These are phyloP conservation scores for Zygotorulaspora florentina DNA, from an alignment of 805 yeast species.

Conservation along the genomic window DNA sequence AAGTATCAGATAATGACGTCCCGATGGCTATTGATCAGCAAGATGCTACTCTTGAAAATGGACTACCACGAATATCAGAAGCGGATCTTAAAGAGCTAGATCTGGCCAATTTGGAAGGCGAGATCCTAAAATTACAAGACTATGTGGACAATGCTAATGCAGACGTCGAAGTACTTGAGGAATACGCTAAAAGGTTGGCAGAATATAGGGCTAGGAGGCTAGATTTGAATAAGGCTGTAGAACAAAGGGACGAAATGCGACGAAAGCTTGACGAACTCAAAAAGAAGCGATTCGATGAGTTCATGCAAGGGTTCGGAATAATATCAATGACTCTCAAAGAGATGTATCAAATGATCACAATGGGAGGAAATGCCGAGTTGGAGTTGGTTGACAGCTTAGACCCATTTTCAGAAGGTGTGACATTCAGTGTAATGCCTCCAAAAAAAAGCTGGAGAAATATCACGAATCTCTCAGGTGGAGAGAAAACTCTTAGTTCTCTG, in stretches of 20 bases:
- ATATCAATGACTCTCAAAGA: slow-evolving; percentile 87
- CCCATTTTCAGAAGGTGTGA: slow-evolving; percentile 96
- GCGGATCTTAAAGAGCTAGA: slow-evolving; percentile 51
- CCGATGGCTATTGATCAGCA: slow-evolving; percentile 32
- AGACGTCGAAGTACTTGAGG: slow-evolving; percentile 71
- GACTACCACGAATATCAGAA: slow-evolving; percentile 42
- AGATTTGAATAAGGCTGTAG: slow-evolving; percentile 67
- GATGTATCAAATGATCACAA: slow-evolving; percentile 97
- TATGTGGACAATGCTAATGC: slow-evolving; percentile 54
- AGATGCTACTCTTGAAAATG: slow-evolving; percentile 20
- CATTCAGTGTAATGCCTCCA: slow-evolving; percentile 98
- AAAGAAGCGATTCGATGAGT: slow-evolving; percentile 74
- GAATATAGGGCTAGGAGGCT: slow-evolving; percentile 62
- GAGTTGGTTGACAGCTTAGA: slow-evolving; percentile 93
- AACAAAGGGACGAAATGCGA: slow-evolving; percentile 59
- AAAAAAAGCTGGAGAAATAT: slow-evolving; percentile 97
- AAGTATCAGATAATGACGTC: slow-evolving; percentile 4
- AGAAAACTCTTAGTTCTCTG: slow-evolving; percentile 88
- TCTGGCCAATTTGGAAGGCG: slow-evolving; percentile 44
- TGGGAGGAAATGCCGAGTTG: slow-evolving; percentile 98
- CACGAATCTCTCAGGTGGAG: slow-evolving; percentile 94
- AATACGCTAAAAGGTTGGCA: slow-evolving; percentile 61
- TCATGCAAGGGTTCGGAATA: slow-evolving; percentile 85
- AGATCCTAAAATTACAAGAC: slow-evolving; percentile 52
- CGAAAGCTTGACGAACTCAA: slow-evolving; percentile 62